Conservation (phyloP, 257 asterid species). For the Leonotis leonurus region DNA sequence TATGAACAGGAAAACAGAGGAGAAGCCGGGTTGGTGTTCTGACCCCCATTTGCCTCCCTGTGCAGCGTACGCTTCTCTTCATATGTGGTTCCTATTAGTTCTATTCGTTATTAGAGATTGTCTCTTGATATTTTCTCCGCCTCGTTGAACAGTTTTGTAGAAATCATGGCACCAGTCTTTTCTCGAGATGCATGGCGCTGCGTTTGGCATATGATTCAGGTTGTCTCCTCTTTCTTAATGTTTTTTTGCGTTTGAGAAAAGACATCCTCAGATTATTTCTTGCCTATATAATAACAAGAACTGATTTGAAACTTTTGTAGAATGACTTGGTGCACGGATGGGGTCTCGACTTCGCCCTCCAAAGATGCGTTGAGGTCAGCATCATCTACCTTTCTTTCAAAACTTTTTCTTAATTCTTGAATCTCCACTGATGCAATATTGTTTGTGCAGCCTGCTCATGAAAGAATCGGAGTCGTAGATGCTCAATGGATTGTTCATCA, state of each 20-base stretch:
- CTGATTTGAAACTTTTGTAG: conserved; percentile 31
- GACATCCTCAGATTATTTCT: too few relatives aligned
- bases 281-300: background rate
- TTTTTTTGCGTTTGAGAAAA: too few relatives aligned
- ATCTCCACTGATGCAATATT: background rate
- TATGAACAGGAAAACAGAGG: conserved; percentile 44
- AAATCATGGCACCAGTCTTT: conserved; percentile 94
- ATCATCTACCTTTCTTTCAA: background rate
- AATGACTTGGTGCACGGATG: conserved; percentile 94
- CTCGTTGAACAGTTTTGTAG: conserved; percentile 55
- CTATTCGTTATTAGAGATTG: background rate
- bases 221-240: conserved; percentile 16
- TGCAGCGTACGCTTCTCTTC: conserved; percentile 51
- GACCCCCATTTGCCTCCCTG: conserved; percentile 80
- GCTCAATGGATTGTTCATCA: conserved; percentile 85
- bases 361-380: conserved; percentile 69
- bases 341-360: conserved; percentile 92
- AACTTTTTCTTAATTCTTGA: background rate
- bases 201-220: conserved; percentile 96
- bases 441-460: conserved; percentile 58
- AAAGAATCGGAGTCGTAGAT: conserved; percentile 86
- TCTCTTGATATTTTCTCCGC: background rate
- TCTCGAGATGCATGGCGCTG: conserved; percentile 96
- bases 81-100: background rate
- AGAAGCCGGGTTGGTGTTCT: conserved; percentile 70